A percentile compares a stretch with the other conserved stretches of the same genome.
These are phyloP conservation scores for Chlorella sp. DNA, from an alignment of 139 green algal species.

Conservation along the genomic window DNA sequence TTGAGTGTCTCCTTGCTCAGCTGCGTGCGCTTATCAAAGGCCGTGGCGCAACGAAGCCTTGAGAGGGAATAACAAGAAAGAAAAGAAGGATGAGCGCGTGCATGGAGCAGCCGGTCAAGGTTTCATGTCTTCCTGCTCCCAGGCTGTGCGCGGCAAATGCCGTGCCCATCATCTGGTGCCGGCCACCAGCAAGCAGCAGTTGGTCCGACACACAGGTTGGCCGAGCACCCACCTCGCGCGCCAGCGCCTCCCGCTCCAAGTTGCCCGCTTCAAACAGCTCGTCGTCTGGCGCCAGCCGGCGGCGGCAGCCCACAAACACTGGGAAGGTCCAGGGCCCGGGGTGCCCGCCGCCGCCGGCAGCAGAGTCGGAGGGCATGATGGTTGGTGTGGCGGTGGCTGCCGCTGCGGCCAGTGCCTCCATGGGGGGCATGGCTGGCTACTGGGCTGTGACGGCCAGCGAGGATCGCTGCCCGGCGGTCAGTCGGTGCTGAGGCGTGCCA, in stretches of 20 bases:
- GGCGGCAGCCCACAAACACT: constrained; percentile 35
- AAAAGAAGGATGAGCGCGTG: too few relatives aligned
- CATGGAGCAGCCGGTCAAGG: too few relatives aligned
- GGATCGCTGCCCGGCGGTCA: background rate
- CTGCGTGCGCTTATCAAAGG: too few relatives aligned
- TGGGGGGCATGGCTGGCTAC: background rate
- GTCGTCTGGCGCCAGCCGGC: constrained; percentile 28
- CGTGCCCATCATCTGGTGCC: too few relatives aligned
- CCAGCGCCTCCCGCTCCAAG: constrained; percentile 27
- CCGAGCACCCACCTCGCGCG: background rate
- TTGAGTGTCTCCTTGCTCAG: too few relatives aligned
- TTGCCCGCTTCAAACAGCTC: constrained; percentile 46
- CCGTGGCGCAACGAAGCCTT: too few relatives aligned
- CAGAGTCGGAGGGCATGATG: background rate
- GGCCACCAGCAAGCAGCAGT: too few relatives aligned
- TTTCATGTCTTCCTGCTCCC: too few relatives aligned
- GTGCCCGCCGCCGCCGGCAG: background rate
- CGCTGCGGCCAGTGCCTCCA: background rate
- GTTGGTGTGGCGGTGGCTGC: background rate
- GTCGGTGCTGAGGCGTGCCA: background rate
- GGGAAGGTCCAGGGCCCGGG: constrained; percentile 23
- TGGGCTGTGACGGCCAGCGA: background rate
- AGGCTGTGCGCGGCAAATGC: too few relatives aligned
- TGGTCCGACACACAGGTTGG: too few relatives aligned
- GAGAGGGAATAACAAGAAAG: too few relatives aligned